Evolutionary conservation across 768 basidiomycete genomes (phyloP).

Genomic region (Tricholoma sp.): DNA sequence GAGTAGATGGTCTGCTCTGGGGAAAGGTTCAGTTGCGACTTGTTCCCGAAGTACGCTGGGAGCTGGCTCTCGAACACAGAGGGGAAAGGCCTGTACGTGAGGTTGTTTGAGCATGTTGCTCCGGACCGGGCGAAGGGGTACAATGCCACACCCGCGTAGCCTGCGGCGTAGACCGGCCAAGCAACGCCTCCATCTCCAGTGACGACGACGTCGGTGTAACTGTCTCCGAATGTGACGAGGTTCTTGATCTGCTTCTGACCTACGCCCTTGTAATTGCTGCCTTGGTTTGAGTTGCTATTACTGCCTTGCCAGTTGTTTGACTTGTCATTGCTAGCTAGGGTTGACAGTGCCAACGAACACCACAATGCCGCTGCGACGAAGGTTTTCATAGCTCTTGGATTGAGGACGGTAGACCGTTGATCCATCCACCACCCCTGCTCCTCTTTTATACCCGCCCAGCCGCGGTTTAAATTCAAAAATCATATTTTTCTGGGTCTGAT

Average conservation of each 20-base stretch:
- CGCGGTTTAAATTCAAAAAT: too few species aligned
- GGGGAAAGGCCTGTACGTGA: constrained; percentile 55
- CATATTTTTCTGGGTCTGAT: too few species aligned
- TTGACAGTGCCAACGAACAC: background rate
- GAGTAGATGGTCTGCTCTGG: constrained; percentile 53
- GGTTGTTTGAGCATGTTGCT: constrained; percentile 60
- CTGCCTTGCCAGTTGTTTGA: too few species aligned
- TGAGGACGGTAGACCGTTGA: too few species aligned
- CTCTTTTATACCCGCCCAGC: too few species aligned
- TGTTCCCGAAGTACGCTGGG: constrained; percentile 44
- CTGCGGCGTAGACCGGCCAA: constrained; percentile 60
- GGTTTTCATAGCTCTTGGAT: too few species aligned
- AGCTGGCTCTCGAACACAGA: constrained; percentile 55
- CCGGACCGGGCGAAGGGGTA: constrained; percentile 59
- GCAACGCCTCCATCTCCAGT: constrained; percentile 39
- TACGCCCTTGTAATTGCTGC: constrained; percentile 19
- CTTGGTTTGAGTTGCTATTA: too few species aligned
- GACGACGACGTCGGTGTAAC: constrained; percentile 50
- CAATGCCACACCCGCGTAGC: constrained; percentile 46
- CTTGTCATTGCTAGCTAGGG: constrained; percentile 3
- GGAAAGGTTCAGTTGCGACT: constrained; percentile 34
- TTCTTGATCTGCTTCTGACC: constrained; percentile 48
- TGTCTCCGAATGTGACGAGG: constrained; percentile 66
- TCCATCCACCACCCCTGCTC: too few species aligned
- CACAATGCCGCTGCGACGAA: background rate